A percentile compares a stretch with the other conserved stretches of the same genome.
These are phyloP conservation scores for Lentinula edodes DNA, from an alignment of 768 basidiomycete genomes.

Conservation along the genomic window DNA sequence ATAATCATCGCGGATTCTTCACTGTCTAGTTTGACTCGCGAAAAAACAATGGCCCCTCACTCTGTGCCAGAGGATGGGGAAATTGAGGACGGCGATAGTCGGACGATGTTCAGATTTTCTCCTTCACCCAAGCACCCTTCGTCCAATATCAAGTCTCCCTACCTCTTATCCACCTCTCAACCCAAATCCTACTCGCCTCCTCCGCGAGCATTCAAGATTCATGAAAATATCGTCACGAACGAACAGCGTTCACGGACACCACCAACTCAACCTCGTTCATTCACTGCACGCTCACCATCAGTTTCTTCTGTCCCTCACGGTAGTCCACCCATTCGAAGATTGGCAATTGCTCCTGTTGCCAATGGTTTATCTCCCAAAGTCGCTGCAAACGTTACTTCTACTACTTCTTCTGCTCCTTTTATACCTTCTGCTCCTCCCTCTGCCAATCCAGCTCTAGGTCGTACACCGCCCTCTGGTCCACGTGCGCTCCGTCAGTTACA, in stretches of 20 bases:
- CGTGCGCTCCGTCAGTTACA: constrained; percentile 3
- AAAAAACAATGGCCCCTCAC: not conserved
- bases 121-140: not conserved
- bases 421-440: not conserved
- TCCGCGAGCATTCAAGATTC: not conserved
- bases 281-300: not conserved
- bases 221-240: not conserved
- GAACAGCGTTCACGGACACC: constrained; percentile 3
- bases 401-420: not conserved
- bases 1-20: not conserved
- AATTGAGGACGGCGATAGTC: not conserved
- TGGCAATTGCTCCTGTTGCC: not conserved
- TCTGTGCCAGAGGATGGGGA: constrained; percentile 2
- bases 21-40: not conserved
- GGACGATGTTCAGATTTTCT: not conserved
- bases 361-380: not conserved
- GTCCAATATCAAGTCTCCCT: not conserved
- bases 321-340: not conserved
- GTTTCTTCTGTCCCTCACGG: not conserved
- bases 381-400: not conserved
- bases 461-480: constrained; percentile 4
- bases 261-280: constrained; percentile 6
- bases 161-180: not conserved
- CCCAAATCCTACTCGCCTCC: not conserved
- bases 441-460: not conserved